Evolutionary conservation across 257 asterid species (phyloP).

Genomic region (Jacaranda mimosifolia): DNA sequence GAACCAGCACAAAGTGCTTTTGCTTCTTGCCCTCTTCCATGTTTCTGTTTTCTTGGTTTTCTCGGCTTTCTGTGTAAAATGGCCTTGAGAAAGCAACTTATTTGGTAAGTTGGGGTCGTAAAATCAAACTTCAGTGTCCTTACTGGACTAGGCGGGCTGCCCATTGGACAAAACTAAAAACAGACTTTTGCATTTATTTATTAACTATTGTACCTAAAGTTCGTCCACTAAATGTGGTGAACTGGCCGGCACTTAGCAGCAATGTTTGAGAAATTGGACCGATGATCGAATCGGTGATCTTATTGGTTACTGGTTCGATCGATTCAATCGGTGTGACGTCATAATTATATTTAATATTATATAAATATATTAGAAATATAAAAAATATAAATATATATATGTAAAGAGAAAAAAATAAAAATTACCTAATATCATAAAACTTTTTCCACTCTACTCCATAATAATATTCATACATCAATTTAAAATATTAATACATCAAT

Average conservation of each 20-base stretch:
- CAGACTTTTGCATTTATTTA: background rate
- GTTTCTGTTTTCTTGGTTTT: background rate
- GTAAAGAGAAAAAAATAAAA: too few relatives aligned
- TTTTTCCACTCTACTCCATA: too few relatives aligned
- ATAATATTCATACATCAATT: too few relatives aligned
- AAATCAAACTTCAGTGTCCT: background rate
- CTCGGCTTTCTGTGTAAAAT: background rate
- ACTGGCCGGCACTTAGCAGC: background rate
- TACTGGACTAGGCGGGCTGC: background rate
- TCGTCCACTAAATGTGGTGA: background rate
- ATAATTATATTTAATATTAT: too few relatives aligned
- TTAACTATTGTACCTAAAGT: background rate
- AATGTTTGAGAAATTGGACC: too few relatives aligned
- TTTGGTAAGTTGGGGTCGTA: background rate
- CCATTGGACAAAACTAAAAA: background rate
- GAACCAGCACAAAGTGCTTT: slow-evolving; percentile 53
- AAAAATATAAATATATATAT: too few relatives aligned
- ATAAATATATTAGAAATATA: too few relatives aligned
- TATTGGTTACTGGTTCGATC: too few relatives aligned
- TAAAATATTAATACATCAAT: too few relatives aligned
- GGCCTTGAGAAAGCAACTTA: background rate
- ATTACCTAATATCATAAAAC: too few relatives aligned
- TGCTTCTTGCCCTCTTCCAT: slow-evolving; percentile 39
- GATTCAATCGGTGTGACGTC: too few relatives aligned
- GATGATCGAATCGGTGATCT: too few relatives aligned